Evolutionary conservation across 169 alveolate species (phyloP).

Genomic region (Cryptosporidium ubiquitum): DNA sequence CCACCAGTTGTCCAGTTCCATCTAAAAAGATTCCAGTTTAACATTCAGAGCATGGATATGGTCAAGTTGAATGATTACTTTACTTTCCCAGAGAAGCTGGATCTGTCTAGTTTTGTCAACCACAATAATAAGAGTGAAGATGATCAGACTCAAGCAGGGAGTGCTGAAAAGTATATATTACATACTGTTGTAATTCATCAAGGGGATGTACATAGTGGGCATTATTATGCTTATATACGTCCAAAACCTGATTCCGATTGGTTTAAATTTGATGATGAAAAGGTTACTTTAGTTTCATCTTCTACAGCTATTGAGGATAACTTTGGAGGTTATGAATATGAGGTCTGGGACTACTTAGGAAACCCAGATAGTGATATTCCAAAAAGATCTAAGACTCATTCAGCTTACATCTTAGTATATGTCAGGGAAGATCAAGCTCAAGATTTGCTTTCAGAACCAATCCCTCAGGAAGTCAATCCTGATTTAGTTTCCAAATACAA

Average conservation of each 20-base stretch:
- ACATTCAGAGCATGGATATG: slow-evolving; percentile 82
- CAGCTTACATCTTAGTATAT: slow-evolving; percentile 94
- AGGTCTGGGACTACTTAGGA: slow-evolving; percentile 82
- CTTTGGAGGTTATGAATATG: slow-evolving; percentile 91
- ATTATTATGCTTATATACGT: slow-evolving; percentile 92
- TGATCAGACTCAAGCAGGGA: slow-evolving; percentile 75
- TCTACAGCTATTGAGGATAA: slow-evolving; percentile 84
- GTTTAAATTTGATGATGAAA: slow-evolving; percentile 94
- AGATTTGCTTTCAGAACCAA: slow-evolving; percentile 85
- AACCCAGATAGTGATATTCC: slow-evolving; percentile 46
- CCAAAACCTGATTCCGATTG: slow-evolving; percentile 84
- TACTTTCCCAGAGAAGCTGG: slow-evolving; percentile 91
- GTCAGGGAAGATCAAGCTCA: slow-evolving; percentile 88
- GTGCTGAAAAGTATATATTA: slow-evolving; percentile 85
- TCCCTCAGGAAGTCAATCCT: slow-evolving; percentile 83
- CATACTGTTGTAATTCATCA: slow-evolving; percentile 96
- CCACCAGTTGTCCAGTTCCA: slow-evolving; percentile 94
- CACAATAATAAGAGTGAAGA: slow-evolving; percentile 36
- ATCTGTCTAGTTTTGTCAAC: slow-evolving; percentile 78
- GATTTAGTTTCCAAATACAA: slow-evolving; percentile 81
- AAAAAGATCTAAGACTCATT: slow-evolving; percentile 83
- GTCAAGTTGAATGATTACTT: slow-evolving; percentile 90
- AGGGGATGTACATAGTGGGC: slow-evolving; percentile 95
- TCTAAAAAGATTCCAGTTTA: slow-evolving; percentile 89
- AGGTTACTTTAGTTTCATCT: slow-evolving; percentile 85